Evolutionary conservation across 306 rosid genomes (phyloP).

Genomic region (Calophaca sinica): DNA sequence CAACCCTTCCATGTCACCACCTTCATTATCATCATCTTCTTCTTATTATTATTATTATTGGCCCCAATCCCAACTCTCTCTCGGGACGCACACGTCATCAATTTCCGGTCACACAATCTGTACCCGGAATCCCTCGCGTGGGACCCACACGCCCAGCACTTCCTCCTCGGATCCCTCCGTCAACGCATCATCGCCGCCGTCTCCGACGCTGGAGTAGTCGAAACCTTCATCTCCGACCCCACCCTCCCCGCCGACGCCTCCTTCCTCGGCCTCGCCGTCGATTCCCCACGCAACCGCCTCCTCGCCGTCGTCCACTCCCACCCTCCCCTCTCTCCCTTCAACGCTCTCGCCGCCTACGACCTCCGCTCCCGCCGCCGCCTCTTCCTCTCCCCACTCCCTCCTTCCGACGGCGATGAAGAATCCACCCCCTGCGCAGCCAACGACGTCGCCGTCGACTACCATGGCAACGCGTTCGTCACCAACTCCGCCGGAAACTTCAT

Average conservation of each 20-base stretch:
- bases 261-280: constrained; percentile 71
- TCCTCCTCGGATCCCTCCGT: constrained; percentile 68
- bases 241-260: constrained; percentile 63
- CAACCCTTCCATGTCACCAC: neutral
- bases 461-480: constrained; percentile 81
- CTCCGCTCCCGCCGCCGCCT: constrained; percentile 60
- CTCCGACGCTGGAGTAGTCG: constrained; percentile 79
- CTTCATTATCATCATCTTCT: neutral
- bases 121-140: constrained; percentile 73
- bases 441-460: constrained; percentile 68
- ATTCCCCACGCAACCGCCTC: constrained; percentile 58
- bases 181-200: constrained; percentile 63
- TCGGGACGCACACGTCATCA: constrained; percentile 61
- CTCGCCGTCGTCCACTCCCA: constrained; percentile 61
- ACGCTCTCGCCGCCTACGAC: constrained; percentile 85
- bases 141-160: constrained; percentile 77
- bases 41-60: constrained; percentile 22
- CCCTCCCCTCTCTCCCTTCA: constrained; percentile 58
- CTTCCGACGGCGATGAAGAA: constrained; percentile 14
- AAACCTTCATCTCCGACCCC: constrained; percentile 64
- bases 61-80: constrained; percentile 48
- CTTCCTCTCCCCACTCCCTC: constrained; percentile 60
- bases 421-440: constrained; percentile 44
- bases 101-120: constrained; percentile 70
- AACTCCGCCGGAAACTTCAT: constrained; percentile 75